Percentiles rank a stretch among this genome's conserved stretches.
Conservation (phyloP, 1,139 yeast genomes). For the Nakaseomyces kungkrabaensis region DNA sequence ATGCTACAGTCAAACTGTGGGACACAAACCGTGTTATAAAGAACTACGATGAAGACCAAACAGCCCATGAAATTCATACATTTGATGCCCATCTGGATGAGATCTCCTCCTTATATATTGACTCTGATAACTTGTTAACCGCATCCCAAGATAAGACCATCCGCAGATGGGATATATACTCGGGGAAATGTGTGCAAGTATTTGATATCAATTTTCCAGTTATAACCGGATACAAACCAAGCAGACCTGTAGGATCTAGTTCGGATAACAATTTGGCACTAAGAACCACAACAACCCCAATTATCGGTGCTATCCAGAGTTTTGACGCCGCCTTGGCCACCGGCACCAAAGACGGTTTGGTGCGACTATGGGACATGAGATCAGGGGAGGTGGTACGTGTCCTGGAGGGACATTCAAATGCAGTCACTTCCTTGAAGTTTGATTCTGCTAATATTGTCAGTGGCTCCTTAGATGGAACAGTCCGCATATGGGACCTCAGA, state of each 20-base stretch:
- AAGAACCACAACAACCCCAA: slow-evolving; percentile 10
- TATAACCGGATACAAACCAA: background rate
- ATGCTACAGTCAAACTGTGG: slow-evolving; percentile 55
- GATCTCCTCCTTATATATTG: slow-evolving; percentile 50
- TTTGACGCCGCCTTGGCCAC: slow-evolving; percentile 66
- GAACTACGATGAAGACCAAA: slow-evolving; percentile 13
- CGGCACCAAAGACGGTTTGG: slow-evolving; percentile 68
- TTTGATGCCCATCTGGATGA: slow-evolving; percentile 58
- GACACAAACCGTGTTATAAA: slow-evolving; percentile 32
- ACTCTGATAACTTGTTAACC: slow-evolving; percentile 55
- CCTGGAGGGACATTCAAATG: slow-evolving; percentile 60
- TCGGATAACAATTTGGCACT: slow-evolving; percentile 1
- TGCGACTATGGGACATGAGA: slow-evolving; percentile 67
- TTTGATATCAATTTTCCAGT: slow-evolving; percentile 24
- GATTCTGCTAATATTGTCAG: slow-evolving; percentile 54
- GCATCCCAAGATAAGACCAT: slow-evolving; percentile 87
- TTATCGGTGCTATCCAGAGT: slow-evolving; percentile 33
- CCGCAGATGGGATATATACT: slow-evolving; percentile 76
- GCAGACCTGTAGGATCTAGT: background rate
- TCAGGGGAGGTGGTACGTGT: slow-evolving; percentile 59
- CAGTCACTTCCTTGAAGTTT: slow-evolving; percentile 59
- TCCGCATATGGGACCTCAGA: slow-evolving; percentile 64
- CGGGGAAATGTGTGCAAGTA: slow-evolving; percentile 44
- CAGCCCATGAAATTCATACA: slow-evolving; percentile 30
- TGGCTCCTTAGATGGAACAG: slow-evolving; percentile 55